Conservation (phyloP, 352 stramenopile genomes). For the Phytophthora sp. region DNA sequence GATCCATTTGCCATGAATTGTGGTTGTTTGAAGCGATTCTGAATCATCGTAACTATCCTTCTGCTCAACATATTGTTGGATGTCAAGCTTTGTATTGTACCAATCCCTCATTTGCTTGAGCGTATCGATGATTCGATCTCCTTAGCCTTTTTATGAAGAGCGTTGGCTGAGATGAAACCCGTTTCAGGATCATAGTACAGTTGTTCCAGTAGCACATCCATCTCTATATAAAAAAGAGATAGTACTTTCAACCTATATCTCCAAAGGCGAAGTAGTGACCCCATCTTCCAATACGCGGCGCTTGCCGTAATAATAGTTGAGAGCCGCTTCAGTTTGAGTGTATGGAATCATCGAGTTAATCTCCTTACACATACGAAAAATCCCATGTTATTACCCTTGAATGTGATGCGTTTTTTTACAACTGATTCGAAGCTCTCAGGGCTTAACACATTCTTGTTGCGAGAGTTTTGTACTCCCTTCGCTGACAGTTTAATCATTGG, state of each 20-base stretch:
- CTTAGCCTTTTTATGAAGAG: not conserved
- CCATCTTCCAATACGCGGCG: not conserved
- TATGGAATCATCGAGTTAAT: too few species aligned
- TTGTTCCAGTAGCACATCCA: not conserved
- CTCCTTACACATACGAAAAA: not conserved
- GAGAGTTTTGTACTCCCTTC: too few species aligned
- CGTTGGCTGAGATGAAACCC: not conserved
- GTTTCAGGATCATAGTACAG: slow-evolving; percentile 5
- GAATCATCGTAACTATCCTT: not conserved
- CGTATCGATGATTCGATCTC: not conserved
- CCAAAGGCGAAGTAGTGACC: not conserved
- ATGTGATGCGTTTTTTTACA: too few species aligned
- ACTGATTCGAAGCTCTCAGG: too few species aligned
- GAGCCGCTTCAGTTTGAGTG: too few species aligned
- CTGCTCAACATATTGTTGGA: not conserved
- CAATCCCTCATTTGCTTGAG: not conserved
- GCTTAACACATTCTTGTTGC: too few species aligned
- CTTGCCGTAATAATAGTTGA: too few species aligned
- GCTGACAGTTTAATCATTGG: too few species aligned
- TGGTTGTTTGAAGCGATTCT: not conserved
- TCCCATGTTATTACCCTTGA: too few species aligned
- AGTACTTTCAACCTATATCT: not conserved
- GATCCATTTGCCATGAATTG: not conserved
- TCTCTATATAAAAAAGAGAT: not conserved
- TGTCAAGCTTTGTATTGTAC: not conserved